A percentile compares a stretch with the other conserved stretches of the same genome.
Evolutionary conservation across 306 rosid genomes (phyloP).

Genomic region (Dicorynia guianensis): DNA sequence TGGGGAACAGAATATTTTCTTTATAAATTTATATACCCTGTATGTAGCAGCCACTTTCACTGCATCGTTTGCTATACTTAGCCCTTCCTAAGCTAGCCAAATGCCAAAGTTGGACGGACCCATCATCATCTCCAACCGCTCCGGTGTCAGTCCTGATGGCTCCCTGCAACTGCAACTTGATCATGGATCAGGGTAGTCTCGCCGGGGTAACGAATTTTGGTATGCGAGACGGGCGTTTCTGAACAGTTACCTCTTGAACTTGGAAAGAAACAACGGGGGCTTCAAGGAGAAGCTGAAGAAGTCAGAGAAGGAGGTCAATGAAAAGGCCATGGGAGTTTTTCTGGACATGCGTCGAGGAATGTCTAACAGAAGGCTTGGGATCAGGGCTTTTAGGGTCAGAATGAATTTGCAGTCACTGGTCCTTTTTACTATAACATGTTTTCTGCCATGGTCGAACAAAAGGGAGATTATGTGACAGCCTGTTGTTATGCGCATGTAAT

Average conservation of each 20-base stretch:
- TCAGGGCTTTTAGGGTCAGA: slow-evolving; percentile 52
- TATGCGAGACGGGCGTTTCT: slow-evolving; percentile 60
- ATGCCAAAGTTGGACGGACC: slow-evolving; percentile 51
- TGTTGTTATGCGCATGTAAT: background rate
- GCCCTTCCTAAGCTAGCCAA: slow-evolving; percentile 21
- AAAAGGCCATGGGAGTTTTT: slow-evolving; percentile 32
- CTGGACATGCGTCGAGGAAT: slow-evolving; percentile 31
- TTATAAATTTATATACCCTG: background rate
- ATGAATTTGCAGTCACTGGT: slow-evolving; percentile 46
- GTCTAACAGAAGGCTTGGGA: slow-evolving; percentile 43
- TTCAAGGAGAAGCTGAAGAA: slow-evolving; percentile 53
- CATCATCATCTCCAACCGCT: slow-evolving; percentile 13
- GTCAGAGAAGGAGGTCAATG: slow-evolving; percentile 47
- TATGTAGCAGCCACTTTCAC: background rate
- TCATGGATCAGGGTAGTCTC: slow-evolving; percentile 39
- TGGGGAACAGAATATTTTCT: slow-evolving; percentile 1
- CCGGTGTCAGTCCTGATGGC: background rate
- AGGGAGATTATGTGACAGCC: slow-evolving; percentile 20
- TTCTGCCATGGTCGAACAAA: slow-evolving; percentile 48
- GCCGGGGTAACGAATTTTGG: slow-evolving; percentile 54
- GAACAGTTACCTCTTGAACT: slow-evolving; percentile 58
- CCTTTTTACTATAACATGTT: slow-evolving; percentile 50
- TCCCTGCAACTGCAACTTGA: slow-evolving; percentile 32
- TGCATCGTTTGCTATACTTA: slow-evolving; percentile 3
- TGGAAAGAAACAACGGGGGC: slow-evolving; percentile 37